Evolutionary conservation across 106 monocot genomes (phyloP), one percentile per base, ranked within the genome.

Genomic region (Ottelia alismoides): DNA sequence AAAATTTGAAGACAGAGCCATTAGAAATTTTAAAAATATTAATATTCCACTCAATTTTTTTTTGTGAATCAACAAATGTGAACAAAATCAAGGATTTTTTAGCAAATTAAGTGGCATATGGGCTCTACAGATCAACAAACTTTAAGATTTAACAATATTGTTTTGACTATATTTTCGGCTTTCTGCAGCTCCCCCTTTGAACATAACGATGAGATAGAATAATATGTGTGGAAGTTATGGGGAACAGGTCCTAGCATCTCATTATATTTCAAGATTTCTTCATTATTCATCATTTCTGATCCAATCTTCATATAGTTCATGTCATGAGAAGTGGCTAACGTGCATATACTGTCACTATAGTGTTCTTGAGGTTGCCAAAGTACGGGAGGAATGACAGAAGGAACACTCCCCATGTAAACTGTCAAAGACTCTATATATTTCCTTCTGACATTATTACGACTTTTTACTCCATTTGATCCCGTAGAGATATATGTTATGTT

Each of bases 181-280:
- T 79, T 77, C 47, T 77, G 54, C 35, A 85, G 45, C 27, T 98
- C 82, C 26, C 89, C 89, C 57, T 77, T 75, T 25, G 72, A 79
- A 77, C 89, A 98, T 17, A 89, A 72, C 30, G 81, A 76, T 27
- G 74, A 67, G 62, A 98, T 49, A 21, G 74, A 66, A 70, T 85
- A 90, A 51, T 68, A 89, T 30, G 70, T 32, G 21, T 85, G 75
- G 66, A 90, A 89, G 61, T 88, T 84, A 55, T 65, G 49, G 7
- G 16, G 19, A 12, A 64, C 60, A 19, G 70, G 22, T 11, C 19
- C 29, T 28, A 22, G 29, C 40, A 9, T 22, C 11, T 22, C 32
- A 25, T 14, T 17, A n/a, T n/a, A 47, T 65, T 43, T 49, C 57
- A 40, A 53, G 17, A 57, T 27, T 47, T 57, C 25, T 57, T 17